Evolutionary conservation across 2,329 filamentous ascomycete species (phyloP).

Genomic region (Thielaviopsis euricoi): DNA sequence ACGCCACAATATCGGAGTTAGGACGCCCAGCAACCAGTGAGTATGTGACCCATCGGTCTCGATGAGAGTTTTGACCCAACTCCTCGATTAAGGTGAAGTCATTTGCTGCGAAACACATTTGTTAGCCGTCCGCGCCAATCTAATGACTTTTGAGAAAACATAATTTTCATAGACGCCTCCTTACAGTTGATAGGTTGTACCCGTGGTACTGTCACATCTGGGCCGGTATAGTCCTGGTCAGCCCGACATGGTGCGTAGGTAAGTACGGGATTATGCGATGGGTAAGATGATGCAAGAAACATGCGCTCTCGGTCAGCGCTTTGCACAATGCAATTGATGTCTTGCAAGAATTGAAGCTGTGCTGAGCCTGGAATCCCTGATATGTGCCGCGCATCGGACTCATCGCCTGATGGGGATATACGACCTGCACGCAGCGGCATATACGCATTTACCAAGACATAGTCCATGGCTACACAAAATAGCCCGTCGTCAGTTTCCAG

Average conservation of each 20-base stretch:
- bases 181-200: not conserved
- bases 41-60: constrained; percentile 14
- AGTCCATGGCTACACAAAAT: not conserved
- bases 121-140: too few species aligned
- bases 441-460: constrained; percentile 1
- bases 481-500: not conserved
- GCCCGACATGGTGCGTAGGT: not conserved
- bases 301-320: constrained; percentile 1
- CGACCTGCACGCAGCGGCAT: constrained; percentile 1
- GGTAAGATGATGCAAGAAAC: not conserved
- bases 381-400: not conserved
- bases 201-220: not conserved
- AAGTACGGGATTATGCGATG: not conserved
- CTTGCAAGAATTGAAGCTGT: not conserved
- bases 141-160: too few species aligned
- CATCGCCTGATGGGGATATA: not conserved
- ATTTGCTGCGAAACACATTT: not conserved
- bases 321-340: not conserved
- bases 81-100: constrained; percentile 7
- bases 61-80: not conserved
- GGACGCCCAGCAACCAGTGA: constrained; percentile 36
- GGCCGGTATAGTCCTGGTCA: too few species aligned
- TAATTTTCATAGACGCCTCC: too few species aligned
- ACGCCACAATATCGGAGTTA: constrained; percentile 22
- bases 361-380: not conserved